Base-by-base conservation (phyloP, 1,284 basidiomycete genomes). In the Leccinum fallax region DNA sequence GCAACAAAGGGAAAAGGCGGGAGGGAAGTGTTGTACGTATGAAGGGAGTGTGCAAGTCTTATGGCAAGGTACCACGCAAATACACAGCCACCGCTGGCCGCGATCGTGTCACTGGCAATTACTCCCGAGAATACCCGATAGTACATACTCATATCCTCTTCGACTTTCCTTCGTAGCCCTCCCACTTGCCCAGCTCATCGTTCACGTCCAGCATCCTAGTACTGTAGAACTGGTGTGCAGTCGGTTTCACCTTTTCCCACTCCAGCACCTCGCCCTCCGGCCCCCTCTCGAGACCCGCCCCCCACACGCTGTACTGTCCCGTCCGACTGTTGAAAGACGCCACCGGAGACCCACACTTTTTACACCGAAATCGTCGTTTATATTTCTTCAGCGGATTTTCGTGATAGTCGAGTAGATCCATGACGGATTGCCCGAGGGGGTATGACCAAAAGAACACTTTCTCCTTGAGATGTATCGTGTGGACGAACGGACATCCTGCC, bases 141-240 rank as follows among this genome's bases (percentile, higher is more conserved):
- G 30, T 24, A 24, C 24, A 21, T 32, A 32, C 30, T 32, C 30
- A 32, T 32, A 32, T 32, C 56, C 62, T 75, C 54, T 71, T 66
- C 32, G 85, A 87, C 56, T 68, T 65, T 11, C 71, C 75, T 64
- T 83, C 80, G 69, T 88, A 89, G 15, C 86, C 86, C 54, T 81
- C 78, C 86, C 86, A 88, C 67, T 88, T 89, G 26, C 76, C 78
- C 62, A 89, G 63, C 4, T 66, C 76, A 65, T 89, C 87, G 8
- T 76, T 60, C 11, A 88, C 71, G 59, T 87, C 84, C 57, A 88
- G 63, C 76, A 87, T 72, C 21, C 85, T 76, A 19, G 87, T 88
- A 7, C 74, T 85, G 65, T 88, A 88, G 72, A 88, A 89, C 10
- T 84, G 84, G 70, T 89, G 88, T 10, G 79, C 81, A 0, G 82